Evolutionary conservation across 2,329 filamentous ascomycete species (phyloP), one percentile per base, ranked within the genome.

Genomic region (Incumbomyces delicatus): DNA sequence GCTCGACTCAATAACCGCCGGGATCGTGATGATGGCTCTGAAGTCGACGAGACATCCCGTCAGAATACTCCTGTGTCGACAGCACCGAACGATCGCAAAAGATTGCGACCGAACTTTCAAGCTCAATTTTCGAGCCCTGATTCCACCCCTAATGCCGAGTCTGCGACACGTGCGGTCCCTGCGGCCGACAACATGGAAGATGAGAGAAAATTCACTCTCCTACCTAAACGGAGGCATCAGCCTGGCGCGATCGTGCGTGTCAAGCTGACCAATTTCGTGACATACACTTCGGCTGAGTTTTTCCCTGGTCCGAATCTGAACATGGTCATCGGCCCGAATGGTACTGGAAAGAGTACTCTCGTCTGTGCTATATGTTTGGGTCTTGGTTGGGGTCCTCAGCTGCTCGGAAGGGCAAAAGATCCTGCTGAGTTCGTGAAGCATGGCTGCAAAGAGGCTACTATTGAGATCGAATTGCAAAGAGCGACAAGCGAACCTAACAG

Each of bases 281-380:
- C 92, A 0, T 98, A 98, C 66, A 88, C 86, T 41, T 80, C 83
- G 44, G 90, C 88, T 46, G 89, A 95, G 54, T 95, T 96, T 64
- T 79, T 83, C 49, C 87, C 88, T 11, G 92, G 92, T 0, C 90
- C 92, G 1, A 90, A 86, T 61, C 66, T 98, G 60, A 98, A 98
- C 63, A 96, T 98, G 90, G 83, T 98, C 44, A 95, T 98, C 57
- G 92, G 92, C 0, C 92, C 92, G n/a, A 98, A 98, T 60, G 92
- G 92, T 30, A 96, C 92, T 0, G 92, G 92, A 46, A 98, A 98
- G 68, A 96, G 90, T 66, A 95, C 92, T 0, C 74, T 98, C 20
- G 90, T 98, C 36, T 98, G 92, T 66, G 92, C 92, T 37, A 94
- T 98, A 56, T 96, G 92, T 60, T 69, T 98, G 12, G 92, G 92